phyloP scores from a whole-genome alignment of 345 rosid species.

The Balakata baccata region DNA sequence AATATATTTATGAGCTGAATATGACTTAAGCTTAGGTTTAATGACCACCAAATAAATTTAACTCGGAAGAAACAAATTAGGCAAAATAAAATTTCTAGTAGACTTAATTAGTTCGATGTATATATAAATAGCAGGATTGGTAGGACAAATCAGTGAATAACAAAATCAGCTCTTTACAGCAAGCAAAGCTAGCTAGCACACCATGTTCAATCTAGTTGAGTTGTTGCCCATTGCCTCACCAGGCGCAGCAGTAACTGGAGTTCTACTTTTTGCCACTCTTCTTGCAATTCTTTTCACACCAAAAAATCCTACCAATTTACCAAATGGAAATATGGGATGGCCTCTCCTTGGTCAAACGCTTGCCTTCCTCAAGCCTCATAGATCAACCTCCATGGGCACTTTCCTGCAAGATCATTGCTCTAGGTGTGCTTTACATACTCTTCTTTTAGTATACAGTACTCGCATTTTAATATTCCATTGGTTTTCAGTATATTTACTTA shows the following conservation, averaged over 20 bases:
- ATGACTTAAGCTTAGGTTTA: no score
- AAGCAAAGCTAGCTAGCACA: neutral
- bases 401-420: slow-evolving; percentile 66
- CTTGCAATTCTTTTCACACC: neutral
- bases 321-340: slow-evolving; percentile 73
- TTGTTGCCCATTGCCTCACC: slow-evolving; percentile 9
- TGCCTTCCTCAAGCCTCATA: slow-evolving; percentile 73
- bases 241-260: slow-evolving; percentile 20
- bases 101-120: neutral
- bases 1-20: no score
- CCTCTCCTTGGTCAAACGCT: slow-evolving; percentile 73
- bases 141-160: neutral
- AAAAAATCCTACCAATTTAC: slow-evolving; percentile 27
- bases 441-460: no score
- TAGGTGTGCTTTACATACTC: slow-evolving; percentile 35
- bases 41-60: no score
- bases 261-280: slow-evolving; percentile 18
- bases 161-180: neutral
- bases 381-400: slow-evolving; percentile 55
- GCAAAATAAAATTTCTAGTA: neutral
- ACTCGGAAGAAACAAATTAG: neutral
- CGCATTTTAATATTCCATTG: no score
- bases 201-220: slow-evolving; percentile 10
- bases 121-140: neutral
- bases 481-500: neutral